Base-by-base conservation (phyloP, 352 stramenopile species). In the Achlya hypogyna region DNA sequence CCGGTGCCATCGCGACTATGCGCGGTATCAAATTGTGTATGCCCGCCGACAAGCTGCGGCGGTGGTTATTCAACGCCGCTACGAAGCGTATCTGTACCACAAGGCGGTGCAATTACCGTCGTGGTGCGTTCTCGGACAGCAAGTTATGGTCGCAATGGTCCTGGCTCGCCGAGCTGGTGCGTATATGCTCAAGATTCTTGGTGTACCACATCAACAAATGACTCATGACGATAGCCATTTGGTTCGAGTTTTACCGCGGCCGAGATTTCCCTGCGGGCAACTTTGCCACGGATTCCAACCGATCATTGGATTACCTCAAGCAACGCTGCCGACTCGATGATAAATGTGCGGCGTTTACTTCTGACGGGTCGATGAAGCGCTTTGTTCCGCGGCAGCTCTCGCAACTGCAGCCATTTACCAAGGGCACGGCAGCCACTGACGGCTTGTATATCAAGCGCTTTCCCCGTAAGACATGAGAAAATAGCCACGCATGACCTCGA, bases 251-350 rank as follows among this genome's bases (percentile, higher is more conserved):
- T 70, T 90, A 91, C 62, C 63, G 72, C 1, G 76, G 74, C 27
- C 90, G 83, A 58, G 84, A 93, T 56, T 91, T 93, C 32, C 73
- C 79, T 2, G 71, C 76, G 12, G 84, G 82, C 1, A 93, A 91
- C 43, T 88, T 82, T 72, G 72, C 72, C 18, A 73, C 75, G 6
- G 27, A 38, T 27, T 10, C 49, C 25, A 56, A 10, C 31, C 16
- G 25, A 20, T 31, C 25, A 16, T 49, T 74, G 8, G 69, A 75
- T 22, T 65, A 78, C 56, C 74, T 93, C 35, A 86, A 86, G 75
- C 74, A 88, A 18, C 64, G 79, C 16, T 82, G 79, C 32, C 78
- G 81, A 5, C 67, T 81, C 27, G 84, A 93, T n/a, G 84, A 93
- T 64, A 71, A 73, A 10, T 91, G 81, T 40, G 84, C 81, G 0